Conservation (phyloP, 305 asterid genomes). For the Ilex paraguariensis region DNA sequence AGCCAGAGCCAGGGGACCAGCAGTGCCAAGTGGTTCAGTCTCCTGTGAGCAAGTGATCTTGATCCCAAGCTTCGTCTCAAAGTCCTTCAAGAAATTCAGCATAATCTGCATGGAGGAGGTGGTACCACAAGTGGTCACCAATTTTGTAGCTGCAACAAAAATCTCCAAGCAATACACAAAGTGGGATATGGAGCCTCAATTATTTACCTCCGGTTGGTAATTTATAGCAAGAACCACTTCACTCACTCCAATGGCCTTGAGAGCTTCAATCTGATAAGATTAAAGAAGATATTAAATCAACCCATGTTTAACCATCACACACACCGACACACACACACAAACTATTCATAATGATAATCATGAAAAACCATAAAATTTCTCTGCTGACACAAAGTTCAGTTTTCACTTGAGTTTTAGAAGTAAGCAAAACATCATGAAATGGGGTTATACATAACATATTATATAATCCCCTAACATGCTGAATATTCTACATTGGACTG, state of each 20-base stretch:
- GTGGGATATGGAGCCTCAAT: neutral
- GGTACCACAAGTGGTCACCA: slow-evolving; percentile 6
- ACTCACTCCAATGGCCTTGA: slow-evolving; percentile 85
- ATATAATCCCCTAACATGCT: no score
- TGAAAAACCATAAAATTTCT: no score
- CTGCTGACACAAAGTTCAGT: no score
- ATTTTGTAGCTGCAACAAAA: neutral
- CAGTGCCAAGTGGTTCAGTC: slow-evolving; percentile 94
- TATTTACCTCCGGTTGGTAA: slow-evolving; percentile 88
- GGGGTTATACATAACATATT: no score
- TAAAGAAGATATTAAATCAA: slow-evolving; percentile 13
- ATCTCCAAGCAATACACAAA: neutral
- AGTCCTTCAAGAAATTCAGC: slow-evolving; percentile 92
- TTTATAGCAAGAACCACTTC: slow-evolving; percentile 94
- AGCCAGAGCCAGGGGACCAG: slow-evolving; percentile 95
- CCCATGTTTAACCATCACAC: slow-evolving; percentile 7
- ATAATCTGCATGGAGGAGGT: slow-evolving; percentile 47
- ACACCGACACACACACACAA: neutral
- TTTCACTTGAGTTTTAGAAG: no score
- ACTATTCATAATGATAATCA: no score
- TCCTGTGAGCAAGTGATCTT: slow-evolving; percentile 87
- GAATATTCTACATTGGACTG: no score
- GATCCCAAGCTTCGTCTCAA: slow-evolving; percentile 78
- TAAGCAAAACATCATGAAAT: no score
- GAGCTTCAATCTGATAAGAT: slow-evolving; percentile 71